These are phyloP conservation scores for Amniculicola lignicola DNA, from an alignment of 495 filamentous ascomycete genomes.

Conservation along the genomic window DNA sequence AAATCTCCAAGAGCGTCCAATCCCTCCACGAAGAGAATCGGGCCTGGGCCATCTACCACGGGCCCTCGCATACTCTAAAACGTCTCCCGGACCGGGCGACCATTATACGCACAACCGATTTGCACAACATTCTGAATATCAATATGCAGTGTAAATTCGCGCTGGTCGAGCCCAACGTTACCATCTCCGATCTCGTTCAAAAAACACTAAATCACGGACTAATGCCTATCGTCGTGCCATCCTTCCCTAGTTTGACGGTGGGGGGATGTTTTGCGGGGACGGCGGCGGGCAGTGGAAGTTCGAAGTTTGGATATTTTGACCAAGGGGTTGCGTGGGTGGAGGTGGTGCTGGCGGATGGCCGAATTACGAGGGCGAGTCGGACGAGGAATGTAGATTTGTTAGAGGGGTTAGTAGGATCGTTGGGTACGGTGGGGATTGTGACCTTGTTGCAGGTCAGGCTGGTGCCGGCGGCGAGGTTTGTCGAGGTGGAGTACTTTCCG, in stretches of 20 bases:
- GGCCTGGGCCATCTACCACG: conserved; percentile 24
- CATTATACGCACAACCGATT: conserved; percentile 31
- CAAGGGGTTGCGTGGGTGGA: conserved; percentile 50
- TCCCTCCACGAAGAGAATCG: conserved; percentile 5
- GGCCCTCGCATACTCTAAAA: conserved; percentile 9
- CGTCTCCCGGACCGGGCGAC: not conserved
- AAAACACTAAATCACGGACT: conserved; percentile 45
- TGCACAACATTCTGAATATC: conserved; percentile 55
- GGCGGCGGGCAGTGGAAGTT: conserved; percentile 54
- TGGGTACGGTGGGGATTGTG: conserved; percentile 54
- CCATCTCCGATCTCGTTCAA: conserved; percentile 50
- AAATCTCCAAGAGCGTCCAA: conserved; percentile 4
- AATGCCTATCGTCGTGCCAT: conserved; percentile 52
- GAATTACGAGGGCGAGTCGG: conserved; percentile 45
- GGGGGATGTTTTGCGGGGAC: conserved; percentile 58
- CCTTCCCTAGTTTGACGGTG: conserved; percentile 58
- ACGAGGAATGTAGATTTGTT: conserved; percentile 49
- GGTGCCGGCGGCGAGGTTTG: conserved; percentile 47
- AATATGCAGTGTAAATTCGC: conserved; percentile 44
- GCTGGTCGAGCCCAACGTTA: conserved; percentile 55
- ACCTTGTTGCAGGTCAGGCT: conserved; percentile 55
- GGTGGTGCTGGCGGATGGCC: conserved; percentile 54
- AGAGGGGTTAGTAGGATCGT: conserved; percentile 50
- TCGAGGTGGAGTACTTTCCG: conserved; percentile 52
- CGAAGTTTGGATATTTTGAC: conserved; percentile 58